These are phyloP conservation scores for Stagonosporopsis cucurbitacearum DNA, from an alignment of 2,329 filamentous ascomycete species.

Conservation along the genomic window DNA sequence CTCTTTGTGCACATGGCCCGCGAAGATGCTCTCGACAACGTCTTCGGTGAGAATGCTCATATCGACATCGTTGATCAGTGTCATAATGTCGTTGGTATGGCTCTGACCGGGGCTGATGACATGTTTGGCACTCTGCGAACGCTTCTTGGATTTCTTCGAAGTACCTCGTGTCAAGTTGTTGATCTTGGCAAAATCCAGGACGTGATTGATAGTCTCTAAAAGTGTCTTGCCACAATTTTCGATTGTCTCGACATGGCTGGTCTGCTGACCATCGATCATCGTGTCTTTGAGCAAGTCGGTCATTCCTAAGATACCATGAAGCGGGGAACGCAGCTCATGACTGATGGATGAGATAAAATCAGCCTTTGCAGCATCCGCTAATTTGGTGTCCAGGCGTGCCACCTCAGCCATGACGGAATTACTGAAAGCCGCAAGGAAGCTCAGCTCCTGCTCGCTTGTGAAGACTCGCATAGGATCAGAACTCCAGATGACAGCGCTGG, in stretches of 20 bases:
- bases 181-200: slow-evolving; percentile 52
- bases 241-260: slow-evolving; percentile 50
- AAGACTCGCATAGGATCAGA: slow-evolving; percentile 48
- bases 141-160: slow-evolving; percentile 41
- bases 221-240: slow-evolving; percentile 50
- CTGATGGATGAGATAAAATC: slow-evolving; percentile 67
- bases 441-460: slow-evolving; percentile 47
- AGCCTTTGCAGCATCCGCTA: slow-evolving; percentile 57
- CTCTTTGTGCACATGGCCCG: slow-evolving; percentile 45
- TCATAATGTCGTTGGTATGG: slow-evolving; percentile 46
- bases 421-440: slow-evolving; percentile 48
- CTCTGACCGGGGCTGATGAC: slow-evolving; percentile 39
- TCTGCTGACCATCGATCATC: slow-evolving; percentile 46
- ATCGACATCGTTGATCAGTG: slow-evolving; percentile 44
- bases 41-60: slow-evolving; percentile 46
- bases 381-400: slow-evolving; percentile 46
- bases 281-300: slow-evolving; percentile 45
- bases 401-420: slow-evolving; percentile 51
- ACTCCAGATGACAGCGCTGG: slow-evolving; percentile 48
- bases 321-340: slow-evolving; percentile 66
- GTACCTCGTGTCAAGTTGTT: slow-evolving; percentile 44
- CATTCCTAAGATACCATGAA: slow-evolving; percentile 65
- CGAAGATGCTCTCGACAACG: slow-evolving; percentile 48
- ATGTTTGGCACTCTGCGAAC: slow-evolving; percentile 38
- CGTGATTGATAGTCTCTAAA: slow-evolving; percentile 52